These are phyloP conservation scores for Beta lomatogona DNA, from an alignment of 179 eudicot genomes.

Conservation along the genomic window DNA sequence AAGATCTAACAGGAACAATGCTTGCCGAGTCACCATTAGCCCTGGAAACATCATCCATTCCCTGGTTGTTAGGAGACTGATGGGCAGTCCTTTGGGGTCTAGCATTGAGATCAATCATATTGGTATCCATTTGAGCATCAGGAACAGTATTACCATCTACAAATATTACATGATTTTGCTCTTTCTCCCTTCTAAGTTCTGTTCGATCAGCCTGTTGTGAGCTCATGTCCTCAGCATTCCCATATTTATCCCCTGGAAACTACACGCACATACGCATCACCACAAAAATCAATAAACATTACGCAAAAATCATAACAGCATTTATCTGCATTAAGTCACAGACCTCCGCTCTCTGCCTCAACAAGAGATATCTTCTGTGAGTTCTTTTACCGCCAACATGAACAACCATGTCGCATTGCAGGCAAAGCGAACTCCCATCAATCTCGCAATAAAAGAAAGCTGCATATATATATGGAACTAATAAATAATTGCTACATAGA, in stretches of 20 bases:
- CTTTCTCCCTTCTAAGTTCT: constrained; percentile 35
- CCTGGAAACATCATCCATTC: constrained; percentile 42
- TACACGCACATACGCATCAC: constrained; percentile 27
- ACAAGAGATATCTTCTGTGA: constrained; percentile 41
- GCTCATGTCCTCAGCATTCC: constrained; percentile 23
- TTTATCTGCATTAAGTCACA: constrained; percentile 14
- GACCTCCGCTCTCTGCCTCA: constrained; percentile 47
- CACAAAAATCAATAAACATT: neutral
- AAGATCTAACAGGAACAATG: constrained; percentile 59
- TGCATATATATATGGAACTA: constrained; percentile 13
- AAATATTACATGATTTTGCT: constrained; percentile 26
- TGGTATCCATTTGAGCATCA: constrained; percentile 30
- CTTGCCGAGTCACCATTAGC: constrained; percentile 51
- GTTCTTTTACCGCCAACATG: constrained; percentile 48
- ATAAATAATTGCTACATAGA: constrained; percentile 16
- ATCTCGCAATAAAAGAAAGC: constrained; percentile 46
- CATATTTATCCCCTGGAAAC: constrained; percentile 46
- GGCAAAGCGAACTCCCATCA: constrained; percentile 45
- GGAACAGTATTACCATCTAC: constrained; percentile 30
- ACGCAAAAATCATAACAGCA: constrained; percentile 12
- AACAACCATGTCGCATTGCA: constrained; percentile 46
- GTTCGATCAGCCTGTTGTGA: constrained; percentile 29
- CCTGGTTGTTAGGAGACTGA: constrained; percentile 37
- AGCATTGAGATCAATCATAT: constrained; percentile 43
- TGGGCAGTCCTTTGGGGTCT: constrained; percentile 37